phyloP scores from a whole-genome alignment of 2,329 filamentous ascomycete genomes.

The Alternaria hordeiaustralica region DNA sequence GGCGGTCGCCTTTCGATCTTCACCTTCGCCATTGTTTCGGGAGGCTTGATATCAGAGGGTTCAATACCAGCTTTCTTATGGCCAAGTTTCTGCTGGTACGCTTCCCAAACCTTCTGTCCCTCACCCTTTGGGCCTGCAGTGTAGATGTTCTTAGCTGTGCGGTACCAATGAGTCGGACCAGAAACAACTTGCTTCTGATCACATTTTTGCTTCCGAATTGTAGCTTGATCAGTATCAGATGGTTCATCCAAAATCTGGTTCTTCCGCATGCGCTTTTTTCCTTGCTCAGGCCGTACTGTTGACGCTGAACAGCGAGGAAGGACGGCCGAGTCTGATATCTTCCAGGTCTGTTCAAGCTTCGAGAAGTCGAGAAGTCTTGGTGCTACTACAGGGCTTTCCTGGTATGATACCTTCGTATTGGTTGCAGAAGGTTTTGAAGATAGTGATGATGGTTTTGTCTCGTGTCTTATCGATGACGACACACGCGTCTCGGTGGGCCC shows the following conservation, averaged over 20 bases:
- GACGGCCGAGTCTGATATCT: background rate
- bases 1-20: background rate
- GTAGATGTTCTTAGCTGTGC: conserved; percentile 28
- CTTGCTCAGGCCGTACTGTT: background rate
- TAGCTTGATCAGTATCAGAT: background rate
- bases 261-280: background rate
- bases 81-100: conserved; percentile 17
- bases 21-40: background rate
- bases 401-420: background rate
- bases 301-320: background rate
- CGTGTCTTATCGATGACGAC: background rate
- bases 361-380: background rate
- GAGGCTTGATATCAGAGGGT: background rate
- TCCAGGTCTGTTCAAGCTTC: background rate
- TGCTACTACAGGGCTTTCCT: background rate
- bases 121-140: conserved; percentile 33
- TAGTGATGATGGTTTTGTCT: background rate
- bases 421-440: background rate
- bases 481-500: background rate
- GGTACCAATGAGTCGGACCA: background rate
- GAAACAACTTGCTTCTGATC: background rate
- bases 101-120: conserved; percentile 31
- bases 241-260: background rate
- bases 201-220: background rate
- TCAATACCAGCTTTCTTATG: conserved; percentile 1